Evolutionary conservation across 345 rosid species (phyloP).

Genomic region (Noccaea caerulescens): DNA sequence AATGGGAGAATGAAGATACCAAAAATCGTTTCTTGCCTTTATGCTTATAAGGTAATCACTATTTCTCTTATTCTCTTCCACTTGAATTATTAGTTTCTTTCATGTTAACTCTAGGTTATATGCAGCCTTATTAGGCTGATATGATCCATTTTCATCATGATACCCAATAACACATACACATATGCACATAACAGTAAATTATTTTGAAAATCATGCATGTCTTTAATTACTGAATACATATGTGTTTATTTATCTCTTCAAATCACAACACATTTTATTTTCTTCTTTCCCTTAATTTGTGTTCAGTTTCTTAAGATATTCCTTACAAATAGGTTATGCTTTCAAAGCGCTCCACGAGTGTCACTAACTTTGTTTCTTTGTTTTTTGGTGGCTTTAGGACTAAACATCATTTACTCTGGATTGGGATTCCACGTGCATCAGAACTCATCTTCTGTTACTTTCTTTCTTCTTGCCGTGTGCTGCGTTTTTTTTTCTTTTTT

Average conservation of each 20-base stretch:
- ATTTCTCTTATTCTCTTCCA: background rate
- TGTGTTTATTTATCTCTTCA: background rate
- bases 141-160: no score
- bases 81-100: no score
- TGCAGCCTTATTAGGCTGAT: no score
- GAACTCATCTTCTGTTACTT: no score
- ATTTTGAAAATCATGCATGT: no score
- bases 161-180: no score
- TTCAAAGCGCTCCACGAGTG: background rate
- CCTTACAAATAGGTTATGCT: background rate
- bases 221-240: no score
- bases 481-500: no score
- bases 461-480: background rate
- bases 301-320: background rate
- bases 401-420: background rate
- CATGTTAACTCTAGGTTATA: no score
- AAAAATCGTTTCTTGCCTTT: conserved; percentile 10
- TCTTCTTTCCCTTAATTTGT: background rate
- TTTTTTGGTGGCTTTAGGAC: background rate
- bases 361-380: background rate
- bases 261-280: background rate
- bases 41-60: background rate
- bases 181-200: no score
- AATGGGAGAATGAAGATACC: conserved; percentile 13
- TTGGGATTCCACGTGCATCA: background rate